Conservation (phyloP, 225 moss, liverwort and hornwort species). For the Straminergon stramineum region DNA sequence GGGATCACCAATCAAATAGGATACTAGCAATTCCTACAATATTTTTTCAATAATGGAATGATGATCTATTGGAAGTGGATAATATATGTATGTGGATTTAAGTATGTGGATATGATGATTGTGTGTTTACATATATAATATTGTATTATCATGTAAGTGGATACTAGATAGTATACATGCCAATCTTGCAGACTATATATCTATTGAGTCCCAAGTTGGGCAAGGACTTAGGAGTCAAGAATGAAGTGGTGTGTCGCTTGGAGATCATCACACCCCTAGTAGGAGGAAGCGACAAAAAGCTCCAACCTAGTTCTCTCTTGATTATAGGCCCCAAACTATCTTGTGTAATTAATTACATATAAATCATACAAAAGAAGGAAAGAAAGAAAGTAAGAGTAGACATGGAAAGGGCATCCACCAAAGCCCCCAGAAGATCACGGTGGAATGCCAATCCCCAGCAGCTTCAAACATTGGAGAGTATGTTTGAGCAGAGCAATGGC, state of each 20-base stretch:
- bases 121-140: neutral
- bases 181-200: neutral
- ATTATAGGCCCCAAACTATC: neutral
- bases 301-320: neutral
- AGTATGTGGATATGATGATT: neutral
- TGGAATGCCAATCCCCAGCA: conserved; percentile 92
- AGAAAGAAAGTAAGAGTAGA: no score
- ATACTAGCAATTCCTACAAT: neutral
- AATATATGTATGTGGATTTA: neutral
- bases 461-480: conserved; percentile 71
- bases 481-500: conserved; percentile 69
- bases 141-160: neutral
- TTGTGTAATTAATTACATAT: no score
- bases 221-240: conserved; percentile 5
- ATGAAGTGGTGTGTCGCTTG: conserved; percentile 17
- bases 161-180: neutral
- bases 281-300: conserved; percentile 15
- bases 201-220: neutral
- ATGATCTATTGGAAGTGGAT: neutral
- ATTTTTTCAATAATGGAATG: neutral
- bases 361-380: neutral
- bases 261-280: conserved; percentile 5
- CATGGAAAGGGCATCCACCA: conserved; percentile 11
- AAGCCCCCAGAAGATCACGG: conserved; percentile 20
- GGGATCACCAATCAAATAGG: no score